Base-by-base conservation (phyloP, 345 rosid genomes). In the Eucalyptus microcorys region DNA sequence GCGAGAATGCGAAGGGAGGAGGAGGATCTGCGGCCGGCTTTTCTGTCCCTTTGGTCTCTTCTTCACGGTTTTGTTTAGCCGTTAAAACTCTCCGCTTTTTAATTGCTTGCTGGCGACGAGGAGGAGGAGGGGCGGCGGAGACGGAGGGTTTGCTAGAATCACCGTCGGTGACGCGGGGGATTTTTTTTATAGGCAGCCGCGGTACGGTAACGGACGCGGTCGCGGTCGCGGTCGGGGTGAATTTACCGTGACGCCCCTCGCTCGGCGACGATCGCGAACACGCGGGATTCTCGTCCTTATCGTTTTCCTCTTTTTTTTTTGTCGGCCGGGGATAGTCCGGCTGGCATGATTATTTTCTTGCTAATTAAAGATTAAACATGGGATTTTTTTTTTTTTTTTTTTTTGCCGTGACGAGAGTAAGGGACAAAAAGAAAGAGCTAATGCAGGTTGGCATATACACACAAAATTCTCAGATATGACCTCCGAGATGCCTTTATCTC, bases 401-500 rank as follows among this genome's bases (percentile, higher is more conserved):
- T n/a, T n/a, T n/a, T n/a, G n/a, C n/a, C 40, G 1, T 0, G 57
- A 1, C 1, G 26, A 52, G 57, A 52, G 21, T 7, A 52, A 52
- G 57, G 5, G 57, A 21, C 57, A 52, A 19, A 19, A 52, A 19
- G 14, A 55, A 55, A 55, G 37, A 37, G 4, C 40, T 37, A 37
- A 37, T 37, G 40, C 40, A 37, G 40, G 40, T 16, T 10, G 22
- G 12, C 42, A 16, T 16, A 32, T 66, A 68, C 3, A 32, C 8
- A 4, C 32, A 32, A 32, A 32, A 15, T 26, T 12, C 32, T 59
- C 7, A 2, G 14, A 59, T 3, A 34, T 34, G 24, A 34, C 24
- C 7, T 34, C 22, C 3, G 1, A 4, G 24, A 4, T 3, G 37
- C 22, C 40, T 34, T 8, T 4, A 16, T 13, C 42, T 16, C 42